phyloP scores from a whole-genome alignment of 768 basidiomycete genomes.

The Boletus edulis region DNA sequence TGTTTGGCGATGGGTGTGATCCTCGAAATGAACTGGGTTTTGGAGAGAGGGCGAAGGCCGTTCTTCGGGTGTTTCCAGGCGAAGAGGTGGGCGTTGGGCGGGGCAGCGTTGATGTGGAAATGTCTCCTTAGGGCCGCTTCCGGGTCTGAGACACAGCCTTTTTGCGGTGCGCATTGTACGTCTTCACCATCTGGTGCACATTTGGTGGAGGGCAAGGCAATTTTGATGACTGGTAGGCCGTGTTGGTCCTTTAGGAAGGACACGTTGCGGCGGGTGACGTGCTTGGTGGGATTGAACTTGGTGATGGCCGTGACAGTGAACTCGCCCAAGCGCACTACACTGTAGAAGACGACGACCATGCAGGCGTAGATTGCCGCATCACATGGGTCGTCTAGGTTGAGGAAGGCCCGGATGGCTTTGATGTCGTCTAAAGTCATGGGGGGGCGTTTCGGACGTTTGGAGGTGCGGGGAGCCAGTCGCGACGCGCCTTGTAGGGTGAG shows the following conservation, averaged over 20 bases:
- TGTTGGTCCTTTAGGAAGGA: not conserved
- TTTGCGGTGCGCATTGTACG: not conserved
- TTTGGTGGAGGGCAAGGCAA: not conserved
- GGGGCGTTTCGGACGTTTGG: not conserved
- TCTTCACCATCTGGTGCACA: too few species aligned
- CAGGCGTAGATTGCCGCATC: not conserved
- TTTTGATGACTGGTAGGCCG: not conserved
- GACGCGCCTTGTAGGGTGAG: not conserved
- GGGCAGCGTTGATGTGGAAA: not conserved
- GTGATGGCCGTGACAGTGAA: not conserved
- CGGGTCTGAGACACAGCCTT: not conserved
- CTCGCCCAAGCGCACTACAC: not conserved
- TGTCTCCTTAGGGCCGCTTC: not conserved
- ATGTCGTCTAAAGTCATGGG: not conserved
- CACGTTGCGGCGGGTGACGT: not conserved
- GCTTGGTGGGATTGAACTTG: not conserved
- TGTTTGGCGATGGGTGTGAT: not conserved
- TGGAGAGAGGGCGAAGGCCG: not conserved
- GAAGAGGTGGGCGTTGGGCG: not conserved
- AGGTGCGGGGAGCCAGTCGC: rapidly evolving
- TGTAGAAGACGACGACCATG: not conserved
- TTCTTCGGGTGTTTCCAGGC: not conserved
- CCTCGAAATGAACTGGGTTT: not conserved
- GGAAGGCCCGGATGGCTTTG: not conserved
- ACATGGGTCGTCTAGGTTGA: not conserved